phyloP scores from a whole-genome alignment of 2,329 filamentous ascomycete species.

The Zymoseptoria pseudotritici region DNA sequence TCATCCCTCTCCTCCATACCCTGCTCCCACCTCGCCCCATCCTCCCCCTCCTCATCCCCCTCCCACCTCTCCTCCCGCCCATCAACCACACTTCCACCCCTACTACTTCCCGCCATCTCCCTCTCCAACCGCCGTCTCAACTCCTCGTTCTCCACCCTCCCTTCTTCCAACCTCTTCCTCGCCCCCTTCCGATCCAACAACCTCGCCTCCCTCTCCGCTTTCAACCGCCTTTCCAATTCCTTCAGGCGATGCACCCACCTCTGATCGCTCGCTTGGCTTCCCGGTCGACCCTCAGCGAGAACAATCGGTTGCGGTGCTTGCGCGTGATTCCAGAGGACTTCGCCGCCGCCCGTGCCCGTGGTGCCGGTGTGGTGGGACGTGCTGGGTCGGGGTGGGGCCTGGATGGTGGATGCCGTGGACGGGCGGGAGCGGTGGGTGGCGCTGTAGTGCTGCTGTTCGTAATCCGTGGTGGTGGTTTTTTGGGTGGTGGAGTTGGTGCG shows the following conservation, averaged over 20 bases:
- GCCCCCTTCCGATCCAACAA: conserved; percentile 79
- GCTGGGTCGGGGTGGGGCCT: conserved; percentile 6
- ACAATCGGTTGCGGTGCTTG: conserved; percentile 41
- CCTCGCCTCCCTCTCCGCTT: conserved; percentile 80
- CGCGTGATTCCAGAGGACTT: neutral
- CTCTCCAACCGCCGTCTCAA: conserved; percentile 57
- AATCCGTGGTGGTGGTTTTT: neutral
- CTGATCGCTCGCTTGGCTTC: conserved; percentile 51
- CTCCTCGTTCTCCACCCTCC: conserved; percentile 66
- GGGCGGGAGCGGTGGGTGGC: conserved; percentile 8
- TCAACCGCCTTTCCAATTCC: conserved; percentile 81
- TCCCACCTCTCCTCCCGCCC: conserved; percentile 1
- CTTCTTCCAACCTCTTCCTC: conserved; percentile 67
- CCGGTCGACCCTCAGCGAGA: conserved; percentile 23
- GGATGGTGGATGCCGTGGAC: neutral
- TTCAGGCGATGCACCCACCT: conserved; percentile 79
- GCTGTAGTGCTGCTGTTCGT: neutral
- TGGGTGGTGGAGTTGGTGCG: conserved; percentile 44
- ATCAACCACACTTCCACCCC: conserved; percentile 2
- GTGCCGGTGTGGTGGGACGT: neutral
- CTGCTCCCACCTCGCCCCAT: neutral
- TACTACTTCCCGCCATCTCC: conserved; percentile 35
- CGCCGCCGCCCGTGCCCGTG: neutral
- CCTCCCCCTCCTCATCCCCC: neutral
- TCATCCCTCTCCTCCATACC: neutral